Conservation (phyloP, 768 basidiomycete genomes). For the Boletus barrowsii region DNA sequence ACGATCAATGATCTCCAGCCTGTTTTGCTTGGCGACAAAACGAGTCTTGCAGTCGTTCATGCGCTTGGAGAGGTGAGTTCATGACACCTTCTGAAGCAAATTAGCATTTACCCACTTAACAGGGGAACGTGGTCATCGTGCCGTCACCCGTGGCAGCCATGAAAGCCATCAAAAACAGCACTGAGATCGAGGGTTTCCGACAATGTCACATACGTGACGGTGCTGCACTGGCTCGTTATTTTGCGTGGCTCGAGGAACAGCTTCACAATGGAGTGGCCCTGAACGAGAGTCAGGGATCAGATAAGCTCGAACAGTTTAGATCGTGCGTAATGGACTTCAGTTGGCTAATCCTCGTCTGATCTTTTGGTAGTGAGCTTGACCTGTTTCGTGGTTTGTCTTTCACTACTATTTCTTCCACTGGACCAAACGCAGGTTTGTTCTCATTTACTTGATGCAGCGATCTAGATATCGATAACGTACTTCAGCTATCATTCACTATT, state of each 20-base stretch:
- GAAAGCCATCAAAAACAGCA: conserved; percentile 77
- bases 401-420: conserved; percentile 87
- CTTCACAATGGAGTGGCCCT: conserved; percentile 58
- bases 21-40: conserved; percentile 72
- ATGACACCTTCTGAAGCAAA: neutral
- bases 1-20: conserved; percentile 41
- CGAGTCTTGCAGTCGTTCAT: conserved; percentile 78
- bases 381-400: conserved; percentile 89
- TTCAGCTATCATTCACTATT: conserved; percentile 90
- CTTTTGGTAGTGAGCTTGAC: conserved; percentile 56
- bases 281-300: conserved; percentile 79
- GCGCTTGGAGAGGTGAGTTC: conserved; percentile 64
- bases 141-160: conserved; percentile 76
- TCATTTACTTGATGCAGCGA: neutral
- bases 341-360: neutral
- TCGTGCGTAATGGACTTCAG: conserved; percentile 49
- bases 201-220: conserved; percentile 89
- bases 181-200: conserved; percentile 88
- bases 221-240: conserved; percentile 82
- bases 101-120: conserved; percentile 4
- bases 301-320: conserved; percentile 74
- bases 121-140: conserved; percentile 58
- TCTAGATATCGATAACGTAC: neutral
- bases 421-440: conserved; percentile 80
- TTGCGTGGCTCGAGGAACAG: conserved; percentile 91